Percentiles rank a stretch among this genome's conserved stretches.
Evolutionary conservation across 164 flowering plant genomes (phyloP).

Genomic region (Chimonanthus salicifolius): DNA sequence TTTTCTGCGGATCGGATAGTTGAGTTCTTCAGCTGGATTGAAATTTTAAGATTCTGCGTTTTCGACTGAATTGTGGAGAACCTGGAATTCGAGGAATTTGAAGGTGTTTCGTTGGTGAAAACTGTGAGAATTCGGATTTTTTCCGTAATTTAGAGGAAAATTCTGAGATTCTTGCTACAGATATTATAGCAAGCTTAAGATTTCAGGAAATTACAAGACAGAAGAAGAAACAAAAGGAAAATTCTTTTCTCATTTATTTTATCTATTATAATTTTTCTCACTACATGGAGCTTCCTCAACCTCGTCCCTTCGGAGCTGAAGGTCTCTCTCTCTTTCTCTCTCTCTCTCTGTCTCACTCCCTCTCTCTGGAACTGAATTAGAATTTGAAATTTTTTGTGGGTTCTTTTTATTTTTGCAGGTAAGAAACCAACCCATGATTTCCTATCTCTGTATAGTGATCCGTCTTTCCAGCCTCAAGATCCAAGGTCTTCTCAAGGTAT

Average conservation of each 20-base stretch:
- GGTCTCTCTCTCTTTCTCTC: not conserved
- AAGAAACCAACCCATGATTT: conserved; percentile 76
- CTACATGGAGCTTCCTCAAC: conserved; percentile 72
- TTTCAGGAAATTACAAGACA: not conserved
- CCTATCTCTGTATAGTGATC: conserved; percentile 62
- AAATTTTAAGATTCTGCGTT: conserved; percentile 21
- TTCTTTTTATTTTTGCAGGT: conserved; percentile 29
- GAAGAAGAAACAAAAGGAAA: not conserved
- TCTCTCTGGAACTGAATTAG: not conserved
- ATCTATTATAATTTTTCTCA: not conserved
- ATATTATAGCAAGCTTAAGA: not conserved
- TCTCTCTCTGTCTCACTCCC: conserved; percentile 4
- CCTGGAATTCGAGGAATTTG: not conserved
- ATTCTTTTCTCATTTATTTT: not conserved
- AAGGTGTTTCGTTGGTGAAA: not conserved
- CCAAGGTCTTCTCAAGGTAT: conserved; percentile 72
- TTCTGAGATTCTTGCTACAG: not conserved
- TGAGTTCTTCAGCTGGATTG: not conserved
- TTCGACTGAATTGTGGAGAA: not conserved
- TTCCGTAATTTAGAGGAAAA: not conserved
- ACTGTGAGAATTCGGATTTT: not conserved
- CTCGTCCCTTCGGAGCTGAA: conserved; percentile 37
- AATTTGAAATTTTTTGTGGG: not conserved
- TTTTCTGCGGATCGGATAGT: not conserved
- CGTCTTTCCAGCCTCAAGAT: conserved; percentile 56